These are phyloP conservation scores for Solanum okadae DNA, from an alignment of 257 asterid genomes.

Conservation along the genomic window DNA sequence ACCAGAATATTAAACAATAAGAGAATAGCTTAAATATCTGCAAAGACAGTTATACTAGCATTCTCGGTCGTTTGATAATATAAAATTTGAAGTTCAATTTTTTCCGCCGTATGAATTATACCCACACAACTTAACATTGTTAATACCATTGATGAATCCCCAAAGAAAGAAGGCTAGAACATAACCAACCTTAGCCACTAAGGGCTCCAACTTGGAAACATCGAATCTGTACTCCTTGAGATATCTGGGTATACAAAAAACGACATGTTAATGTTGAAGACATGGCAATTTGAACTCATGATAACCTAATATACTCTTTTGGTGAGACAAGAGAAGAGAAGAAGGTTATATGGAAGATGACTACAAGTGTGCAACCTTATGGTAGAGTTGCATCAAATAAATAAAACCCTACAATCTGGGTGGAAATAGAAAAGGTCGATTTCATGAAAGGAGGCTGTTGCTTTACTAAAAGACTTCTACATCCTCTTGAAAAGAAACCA, in stretches of 20 bases:
- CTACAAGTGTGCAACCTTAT: not conserved
- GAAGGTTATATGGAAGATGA: not conserved
- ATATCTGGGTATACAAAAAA: conserved; percentile 29
- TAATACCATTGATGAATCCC: not conserved
- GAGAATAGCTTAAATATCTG: not conserved
- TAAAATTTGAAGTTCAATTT: not conserved
- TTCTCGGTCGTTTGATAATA: not conserved
- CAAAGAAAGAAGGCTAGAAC: not conserved
- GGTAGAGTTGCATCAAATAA: not conserved
- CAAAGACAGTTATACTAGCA: not conserved
- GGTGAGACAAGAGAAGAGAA: not conserved
- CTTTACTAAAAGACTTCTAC: not conserved
- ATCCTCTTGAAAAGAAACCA: not conserved
- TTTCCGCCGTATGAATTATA: not conserved
- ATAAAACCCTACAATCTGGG: not conserved
- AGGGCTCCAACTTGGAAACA: conserved; percentile 51
- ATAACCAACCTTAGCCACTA: conserved; percentile 37
- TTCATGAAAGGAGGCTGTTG: not conserved
- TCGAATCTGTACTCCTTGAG: conserved; percentile 77
- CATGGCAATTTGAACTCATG: not conserved
- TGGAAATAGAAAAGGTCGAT: not conserved
- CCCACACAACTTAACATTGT: not conserved
- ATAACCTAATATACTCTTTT: not conserved
- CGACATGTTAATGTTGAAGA: not conserved
- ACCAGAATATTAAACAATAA: not conserved